Percentiles rank a stretch among this genome's conserved stretches.
Evolutionary conservation across 192 early-diverging fungal species (phyloP).

Genomic region (Coemansia sp.): DNA sequence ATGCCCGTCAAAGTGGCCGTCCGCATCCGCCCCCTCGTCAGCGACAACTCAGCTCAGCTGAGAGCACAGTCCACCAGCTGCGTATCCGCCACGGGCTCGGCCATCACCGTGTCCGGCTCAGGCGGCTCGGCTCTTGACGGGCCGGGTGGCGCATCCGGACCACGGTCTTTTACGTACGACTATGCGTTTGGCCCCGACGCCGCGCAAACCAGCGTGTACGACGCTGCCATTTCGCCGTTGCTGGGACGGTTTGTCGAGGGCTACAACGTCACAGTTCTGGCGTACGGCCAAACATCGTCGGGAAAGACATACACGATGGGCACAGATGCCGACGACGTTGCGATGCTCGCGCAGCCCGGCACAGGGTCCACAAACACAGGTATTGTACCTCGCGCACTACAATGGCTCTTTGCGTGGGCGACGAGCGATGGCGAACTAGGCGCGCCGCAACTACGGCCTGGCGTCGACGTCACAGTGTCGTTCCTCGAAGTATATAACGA

Average conservation of each 20-base stretch:
- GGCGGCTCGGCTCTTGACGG: not conserved
- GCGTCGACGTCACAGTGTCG: constrained; percentile 60
- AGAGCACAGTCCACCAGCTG: constrained; percentile 24
- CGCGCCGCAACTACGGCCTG: constrained; percentile 7
- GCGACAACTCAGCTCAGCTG: constrained; percentile 1
- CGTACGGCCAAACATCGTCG: constrained; percentile 89
- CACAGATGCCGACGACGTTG: constrained; percentile 53
- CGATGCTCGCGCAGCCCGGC: constrained; percentile 12
- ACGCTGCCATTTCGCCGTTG: constrained; percentile 53
- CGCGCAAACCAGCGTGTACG: constrained; percentile 62
- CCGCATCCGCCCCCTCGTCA: constrained; percentile 46
- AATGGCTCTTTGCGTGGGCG: constrained; percentile 57
- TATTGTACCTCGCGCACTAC: constrained; percentile 74
- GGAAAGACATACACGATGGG: constrained; percentile 99
- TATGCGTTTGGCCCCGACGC: constrained; percentile 62
- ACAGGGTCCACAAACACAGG: constrained; percentile 32
- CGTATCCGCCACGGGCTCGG: constrained; percentile 20
- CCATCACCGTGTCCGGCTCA: constrained; percentile 17
- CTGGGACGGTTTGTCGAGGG: constrained; percentile 68
- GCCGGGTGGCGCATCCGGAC: not conserved
- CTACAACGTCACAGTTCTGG: constrained; percentile 92
- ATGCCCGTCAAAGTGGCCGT: constrained; percentile 54
- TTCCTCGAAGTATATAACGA: constrained; percentile 98
- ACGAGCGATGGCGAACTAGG: not conserved
- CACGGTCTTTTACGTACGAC: constrained; percentile 62